These are phyloP conservation scores for Pisolithus sp. DNA, from an alignment of 768 basidiomycete species.

Conservation along the genomic window DNA sequence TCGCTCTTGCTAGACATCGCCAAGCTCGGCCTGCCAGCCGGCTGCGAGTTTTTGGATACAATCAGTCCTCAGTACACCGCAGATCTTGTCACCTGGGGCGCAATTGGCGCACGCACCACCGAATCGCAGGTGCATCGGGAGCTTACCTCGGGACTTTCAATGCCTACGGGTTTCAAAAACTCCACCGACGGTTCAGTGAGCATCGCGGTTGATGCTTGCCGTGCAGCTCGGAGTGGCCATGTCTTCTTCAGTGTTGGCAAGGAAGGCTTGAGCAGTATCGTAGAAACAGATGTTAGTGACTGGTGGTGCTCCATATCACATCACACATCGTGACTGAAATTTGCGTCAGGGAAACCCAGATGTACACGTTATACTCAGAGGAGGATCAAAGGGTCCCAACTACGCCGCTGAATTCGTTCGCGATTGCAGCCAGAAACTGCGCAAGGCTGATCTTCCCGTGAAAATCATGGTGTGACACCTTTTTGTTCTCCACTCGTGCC, in stretches of 20 bases:
- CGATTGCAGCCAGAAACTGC: constrained; percentile 65
- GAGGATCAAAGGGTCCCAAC: constrained; percentile 86
- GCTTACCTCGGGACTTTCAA: constrained; percentile 78
- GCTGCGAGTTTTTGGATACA: constrained; percentile 92
- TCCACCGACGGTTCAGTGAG: constrained; percentile 90
- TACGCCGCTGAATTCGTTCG: constrained; percentile 75
- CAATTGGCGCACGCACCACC: constrained; percentile 90
- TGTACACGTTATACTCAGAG: constrained; percentile 92
- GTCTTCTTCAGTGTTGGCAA: constrained; percentile 97
- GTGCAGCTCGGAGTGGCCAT: constrained; percentile 84
- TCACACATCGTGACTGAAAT: constrained; percentile 2
- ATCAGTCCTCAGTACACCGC: constrained; percentile 85
- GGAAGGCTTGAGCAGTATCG: constrained; percentile 89
- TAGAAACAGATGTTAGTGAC: constrained; percentile 76
- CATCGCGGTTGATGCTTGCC: constrained; percentile 92
- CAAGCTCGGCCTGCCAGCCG: constrained; percentile 85
- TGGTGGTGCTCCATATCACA: not conserved
- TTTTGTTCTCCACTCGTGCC: not conserved
- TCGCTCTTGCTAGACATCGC: constrained; percentile 83
- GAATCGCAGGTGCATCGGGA: constrained; percentile 93
- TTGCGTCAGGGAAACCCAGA: constrained; percentile 70
- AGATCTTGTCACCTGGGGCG: constrained; percentile 91
- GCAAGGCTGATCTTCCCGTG: constrained; percentile 68
- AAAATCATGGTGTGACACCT: constrained; percentile 74
- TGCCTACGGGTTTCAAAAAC: constrained; percentile 99